Evolutionary conservation across 176 grass and related monocot species (phyloP), one percentile per base, ranked within the genome.

Genomic region (Hyparrhenia diplandra): DNA sequence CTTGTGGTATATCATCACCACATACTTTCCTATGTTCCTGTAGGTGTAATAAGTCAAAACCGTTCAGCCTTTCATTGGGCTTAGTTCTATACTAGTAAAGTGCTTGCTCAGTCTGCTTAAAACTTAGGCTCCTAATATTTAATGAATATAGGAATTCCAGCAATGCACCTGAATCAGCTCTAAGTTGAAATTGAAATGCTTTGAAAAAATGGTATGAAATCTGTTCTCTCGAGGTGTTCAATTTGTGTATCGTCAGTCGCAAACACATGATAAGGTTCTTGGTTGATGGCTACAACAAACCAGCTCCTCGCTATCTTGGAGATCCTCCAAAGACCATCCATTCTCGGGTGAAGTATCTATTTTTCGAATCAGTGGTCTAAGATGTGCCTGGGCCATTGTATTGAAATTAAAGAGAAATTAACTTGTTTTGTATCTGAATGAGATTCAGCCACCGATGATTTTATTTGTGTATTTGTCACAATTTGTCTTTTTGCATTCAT

Each of bases 211-310:
- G 4, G 12, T 28, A 27, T 61, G 58, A 4, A 13, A 61, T 61
- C 3, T 27, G 3, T 42, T 69, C 5, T 41, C 21, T 42, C n/a
- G n/a, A 69, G 13, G 11, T 25, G 37, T 14, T 41, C 1, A 14
- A 27, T 70, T 39, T 69, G n/a, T 42, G 28, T 37, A n/a, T n/a
- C n/a, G 16, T 55, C 82, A 97, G 73, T 97, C 36, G 94, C 94
- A 58, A 97, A n/a, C n/a, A 94, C 79, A 97, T 94, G 94, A 92
- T 97, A 84, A 78, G 94, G 21, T 94, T 97, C 64, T 64, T 97
- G 82, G 94, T 97, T n/a, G 94, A 97, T 79, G 82, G 94, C 82
- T 97, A 97, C 94, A 94, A 97, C 85, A 97, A 87, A 29, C 91
- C 94, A 3, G 62, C 94, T 21, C 94, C 94, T 83, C n/a, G 91